phyloP scores from a whole-genome alignment of 768 basidiomycete genomes.

The Fomitopsis pulvina region DNA sequence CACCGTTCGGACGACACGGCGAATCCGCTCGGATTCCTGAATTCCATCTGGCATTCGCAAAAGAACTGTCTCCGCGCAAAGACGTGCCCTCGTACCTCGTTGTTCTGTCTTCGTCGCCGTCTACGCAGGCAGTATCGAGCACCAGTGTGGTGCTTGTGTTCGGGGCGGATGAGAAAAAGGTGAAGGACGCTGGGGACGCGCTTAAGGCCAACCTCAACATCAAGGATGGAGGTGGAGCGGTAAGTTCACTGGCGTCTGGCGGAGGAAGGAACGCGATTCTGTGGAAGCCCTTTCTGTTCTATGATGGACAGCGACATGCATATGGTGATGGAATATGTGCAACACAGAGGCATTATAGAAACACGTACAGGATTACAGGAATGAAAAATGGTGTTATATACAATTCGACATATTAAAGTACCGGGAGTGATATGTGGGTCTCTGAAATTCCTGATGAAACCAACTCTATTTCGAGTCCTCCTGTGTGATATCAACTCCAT shows the following conservation, averaged over 20 bases:
- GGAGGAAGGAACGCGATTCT: slow-evolving; percentile 33
- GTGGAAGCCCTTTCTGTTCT: slow-evolving; percentile 31
- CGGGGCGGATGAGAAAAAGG: slow-evolving; percentile 52
- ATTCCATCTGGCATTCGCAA: slow-evolving; percentile 42
- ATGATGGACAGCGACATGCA: neutral
- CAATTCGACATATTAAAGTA: neutral
- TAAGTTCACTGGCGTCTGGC: slow-evolving; percentile 62
- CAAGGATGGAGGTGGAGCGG: slow-evolving; percentile 87
- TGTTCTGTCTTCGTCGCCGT: slow-evolving; percentile 57
- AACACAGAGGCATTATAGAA: neutral
- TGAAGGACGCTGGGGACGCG: slow-evolving; percentile 51
- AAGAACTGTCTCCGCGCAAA: slow-evolving; percentile 12
- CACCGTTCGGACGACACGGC: slow-evolving; percentile 57
- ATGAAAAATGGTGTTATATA: neutral
- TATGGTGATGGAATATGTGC: neutral
- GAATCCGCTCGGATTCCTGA: slow-evolving; percentile 55
- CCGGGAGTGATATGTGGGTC: neutral
- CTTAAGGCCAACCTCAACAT: slow-evolving; percentile 51
- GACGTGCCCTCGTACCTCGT: slow-evolving; percentile 34
- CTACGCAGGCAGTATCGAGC: slow-evolving; percentile 42
- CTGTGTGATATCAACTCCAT: neutral
- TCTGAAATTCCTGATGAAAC: neutral
- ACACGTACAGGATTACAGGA: neutral
- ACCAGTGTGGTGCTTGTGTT: slow-evolving; percentile 52
- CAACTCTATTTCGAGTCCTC: neutral